A percentile compares a stretch with the other conserved stretches of the same genome.
Evolutionary conservation across 768 basidiomycete genomes (phyloP).

Genomic region (Rubroboletus satanas): DNA sequence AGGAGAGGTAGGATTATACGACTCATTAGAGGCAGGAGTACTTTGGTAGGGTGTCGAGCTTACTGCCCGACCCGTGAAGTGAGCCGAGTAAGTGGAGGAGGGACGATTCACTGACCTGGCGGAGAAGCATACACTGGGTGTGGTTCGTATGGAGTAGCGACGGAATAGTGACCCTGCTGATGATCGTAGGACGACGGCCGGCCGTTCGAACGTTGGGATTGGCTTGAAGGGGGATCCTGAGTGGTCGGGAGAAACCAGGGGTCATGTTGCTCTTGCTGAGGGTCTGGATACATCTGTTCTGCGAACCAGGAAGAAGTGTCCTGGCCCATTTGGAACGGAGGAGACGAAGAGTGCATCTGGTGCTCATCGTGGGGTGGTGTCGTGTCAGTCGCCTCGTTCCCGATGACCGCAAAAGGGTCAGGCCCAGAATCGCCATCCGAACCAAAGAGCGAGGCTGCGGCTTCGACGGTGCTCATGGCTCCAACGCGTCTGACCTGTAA

Average conservation of each 20-base stretch:
- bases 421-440: constrained; percentile 50
- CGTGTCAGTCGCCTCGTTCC: constrained; percentile 35
- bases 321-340: constrained; percentile 31
- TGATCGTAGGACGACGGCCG: constrained; percentile 22
- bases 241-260: constrained; percentile 26
- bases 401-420: constrained; percentile 64
- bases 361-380: constrained; percentile 25
- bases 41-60: constrained; percentile 11
- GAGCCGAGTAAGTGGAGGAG: background rate
- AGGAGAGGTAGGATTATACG: constrained; percentile 23
- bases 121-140: constrained; percentile 14
- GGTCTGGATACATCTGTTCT: constrained; percentile 29
- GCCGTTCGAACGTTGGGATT: constrained; percentile 11
- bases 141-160: constrained; percentile 26
- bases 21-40: constrained; percentile 19
- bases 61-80: constrained; percentile 9
- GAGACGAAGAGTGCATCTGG: constrained; percentile 21
- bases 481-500: constrained; percentile 28
- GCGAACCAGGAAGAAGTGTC: constrained; percentile 39
- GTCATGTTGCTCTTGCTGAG: constrained; percentile 24
- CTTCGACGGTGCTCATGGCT: constrained; percentile 65
- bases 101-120: constrained; percentile 22
- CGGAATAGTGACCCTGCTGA: constrained; percentile 33
- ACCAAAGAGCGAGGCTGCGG: constrained; percentile 80
- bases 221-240: constrained; percentile 13